These are phyloP conservation scores for Margaritispora aquatica DNA, from an alignment of 495 filamentous ascomycete species.

Conservation along the genomic window DNA sequence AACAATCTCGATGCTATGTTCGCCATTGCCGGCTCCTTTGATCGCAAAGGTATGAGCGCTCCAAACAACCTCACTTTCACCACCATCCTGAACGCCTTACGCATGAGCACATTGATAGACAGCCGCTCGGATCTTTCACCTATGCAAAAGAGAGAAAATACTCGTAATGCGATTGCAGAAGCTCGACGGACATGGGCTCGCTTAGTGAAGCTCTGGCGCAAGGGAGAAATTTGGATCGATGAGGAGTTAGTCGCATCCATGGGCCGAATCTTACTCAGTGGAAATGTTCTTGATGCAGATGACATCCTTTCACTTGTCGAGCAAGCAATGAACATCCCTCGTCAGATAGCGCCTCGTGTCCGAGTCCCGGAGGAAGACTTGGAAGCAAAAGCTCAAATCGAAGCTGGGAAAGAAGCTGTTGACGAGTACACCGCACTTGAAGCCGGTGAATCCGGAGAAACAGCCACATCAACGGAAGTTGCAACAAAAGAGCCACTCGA, in stretches of 20 bases:
- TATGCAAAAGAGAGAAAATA: constrained; percentile 27
- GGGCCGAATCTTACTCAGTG: constrained; percentile 62
- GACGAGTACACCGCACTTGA: too few relatives aligned
- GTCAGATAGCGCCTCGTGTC: constrained; percentile 33
- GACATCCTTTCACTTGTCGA: constrained; percentile 65
- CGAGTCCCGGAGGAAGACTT: constrained; percentile 6
- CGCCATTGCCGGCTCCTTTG: constrained; percentile 58
- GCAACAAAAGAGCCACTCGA: too few relatives aligned
- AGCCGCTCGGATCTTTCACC: constrained; percentile 18
- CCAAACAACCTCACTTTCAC: constrained; percentile 72
- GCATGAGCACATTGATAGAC: constrained; percentile 16
- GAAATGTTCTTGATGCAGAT: constrained; percentile 52
- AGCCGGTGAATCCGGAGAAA: too few relatives aligned
- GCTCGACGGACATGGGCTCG: constrained; percentile 76
- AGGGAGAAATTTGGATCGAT: constrained; percentile 62
- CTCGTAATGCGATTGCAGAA: constrained; percentile 38
- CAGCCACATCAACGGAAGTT: not conserved
- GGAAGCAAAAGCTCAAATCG: not conserved
- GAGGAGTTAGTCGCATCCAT: constrained; percentile 69
- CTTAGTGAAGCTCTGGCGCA: constrained; percentile 62
- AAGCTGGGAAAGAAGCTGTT: not conserved
- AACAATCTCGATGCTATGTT: constrained; percentile 70
- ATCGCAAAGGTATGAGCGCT: constrained; percentile 49
- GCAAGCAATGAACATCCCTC: constrained; percentile 69
- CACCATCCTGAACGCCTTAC: constrained; percentile 64